Evolutionary conservation across 441 rosid species (phyloP).

Genomic region (Syzygium malaccense): DNA sequence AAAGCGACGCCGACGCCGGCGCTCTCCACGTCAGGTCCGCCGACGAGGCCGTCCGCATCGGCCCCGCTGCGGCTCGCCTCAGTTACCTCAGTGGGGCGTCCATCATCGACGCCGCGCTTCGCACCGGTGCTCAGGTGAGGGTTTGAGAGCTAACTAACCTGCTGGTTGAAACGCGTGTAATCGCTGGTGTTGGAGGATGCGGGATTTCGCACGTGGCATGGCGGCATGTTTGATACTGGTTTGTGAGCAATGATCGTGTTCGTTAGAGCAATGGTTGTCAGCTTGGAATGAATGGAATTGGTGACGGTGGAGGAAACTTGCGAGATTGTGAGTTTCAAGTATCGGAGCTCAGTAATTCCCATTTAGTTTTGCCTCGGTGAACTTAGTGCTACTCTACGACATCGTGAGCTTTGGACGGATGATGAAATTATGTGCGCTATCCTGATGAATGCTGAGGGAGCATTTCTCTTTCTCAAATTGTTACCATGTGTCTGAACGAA

Average conservation of each 20-base stretch:
- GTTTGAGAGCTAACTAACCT: not conserved
- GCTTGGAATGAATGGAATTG: not conserved
- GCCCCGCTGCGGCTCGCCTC: slow-evolving; percentile 76
- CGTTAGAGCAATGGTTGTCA: not conserved
- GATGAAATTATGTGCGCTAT: not conserved
- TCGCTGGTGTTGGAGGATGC: not conserved
- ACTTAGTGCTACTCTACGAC: not conserved
- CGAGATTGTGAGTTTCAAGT: not conserved
- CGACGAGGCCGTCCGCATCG: slow-evolving; percentile 68
- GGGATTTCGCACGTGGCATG: not conserved
- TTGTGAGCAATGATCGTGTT: not conserved
- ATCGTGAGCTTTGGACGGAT: too few species aligned
- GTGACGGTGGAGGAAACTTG: not conserved
- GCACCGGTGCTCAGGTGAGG: slow-evolving; percentile 72
- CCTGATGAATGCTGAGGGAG: not conserved
- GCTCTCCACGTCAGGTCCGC: slow-evolving; percentile 79
- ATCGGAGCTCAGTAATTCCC: not conserved
- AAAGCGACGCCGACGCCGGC: slow-evolving; percentile 72
- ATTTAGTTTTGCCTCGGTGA: not conserved
- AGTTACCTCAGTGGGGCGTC: slow-evolving; percentile 62
- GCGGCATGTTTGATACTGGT: not conserved
- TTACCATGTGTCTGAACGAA: not conserved
- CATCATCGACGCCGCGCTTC: slow-evolving; percentile 79
- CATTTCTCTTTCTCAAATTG: not conserved
- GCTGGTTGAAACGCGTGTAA: not conserved